Base-by-base conservation (phyloP, 768 basidiomycete species). In the Strobilomyces echinocephalus region DNA sequence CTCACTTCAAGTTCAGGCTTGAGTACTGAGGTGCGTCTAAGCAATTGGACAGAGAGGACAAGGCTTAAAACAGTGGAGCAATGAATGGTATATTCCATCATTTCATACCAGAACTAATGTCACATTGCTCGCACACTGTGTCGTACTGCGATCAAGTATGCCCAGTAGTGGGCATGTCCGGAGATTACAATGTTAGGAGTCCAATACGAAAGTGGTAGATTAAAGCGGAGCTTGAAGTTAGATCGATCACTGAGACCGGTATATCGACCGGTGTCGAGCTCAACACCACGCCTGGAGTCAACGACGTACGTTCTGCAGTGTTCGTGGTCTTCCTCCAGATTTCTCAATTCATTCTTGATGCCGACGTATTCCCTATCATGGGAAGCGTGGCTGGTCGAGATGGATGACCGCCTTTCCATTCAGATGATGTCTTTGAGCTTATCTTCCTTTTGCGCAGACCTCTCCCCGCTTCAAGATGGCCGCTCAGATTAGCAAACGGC, bases 401-500 rank as follows among this genome's bases (percentile, higher is more conserved):
- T 66, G 65, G 67, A 67, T 67, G 49, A 31, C 36, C 10, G 14
- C 20, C 34, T n/a, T 54, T 20, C 5, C 36, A 30, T 57, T 35
- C 21, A 33, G 66, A 69, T 69, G 62, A 57, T 44, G 52, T 39
- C 28, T 20, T 46, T 11, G 21, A 11, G 49, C 67, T 69, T 53
- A 67, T 69, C 58, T 50, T 51, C 18, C 15, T 42, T 43, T 7
- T 36, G 39, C 44, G 33, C 48, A 69, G 67, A 53, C 56, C 42
- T 26, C 33, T 42, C 39, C 7, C 10, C 26, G 31, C 50, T 44
- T 60, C 73, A 83, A 78, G 66, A 92, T 92, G 91, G 79, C 89
- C 69, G 70, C 81, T 63, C 86, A 87, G 69, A 92, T 97, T 80
- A 92, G 90, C 81, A 97, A 97, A 79, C 95, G 95, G 81, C 86